Percentiles rank a stretch among this genome's conserved stretches.
Conservation (phyloP, 2,329 filamentous ascomycete genomes). For the Fusarium bactridioides region DNA sequence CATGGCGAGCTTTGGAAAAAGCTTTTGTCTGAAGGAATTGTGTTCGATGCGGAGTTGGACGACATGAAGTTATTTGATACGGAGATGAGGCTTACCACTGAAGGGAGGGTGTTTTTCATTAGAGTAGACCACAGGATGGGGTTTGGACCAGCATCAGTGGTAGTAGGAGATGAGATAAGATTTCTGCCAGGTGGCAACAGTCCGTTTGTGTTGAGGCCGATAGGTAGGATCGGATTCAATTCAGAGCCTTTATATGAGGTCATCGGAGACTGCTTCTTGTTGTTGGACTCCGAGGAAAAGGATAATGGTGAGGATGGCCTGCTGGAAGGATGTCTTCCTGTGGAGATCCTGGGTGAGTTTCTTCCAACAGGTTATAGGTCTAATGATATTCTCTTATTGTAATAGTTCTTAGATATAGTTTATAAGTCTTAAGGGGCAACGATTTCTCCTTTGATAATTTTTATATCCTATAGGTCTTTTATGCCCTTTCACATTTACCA, state of each 20-base stretch:
- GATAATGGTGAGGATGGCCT: neutral
- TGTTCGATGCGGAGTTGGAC: neutral
- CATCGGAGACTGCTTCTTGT: neutral
- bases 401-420: neutral
- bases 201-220: neutral
- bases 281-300: neutral
- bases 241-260: neutral
- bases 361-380: neutral
- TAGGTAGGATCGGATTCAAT: accelerated
- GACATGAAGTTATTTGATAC: neutral
- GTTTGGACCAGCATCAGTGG: neutral
- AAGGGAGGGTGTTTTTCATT: neutral
- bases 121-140: neutral
- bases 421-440: neutral
- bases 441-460: no score
- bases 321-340: neutral
- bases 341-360: neutral
- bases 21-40: accelerated
- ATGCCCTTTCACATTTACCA: accelerated
- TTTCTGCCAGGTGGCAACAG: neutral
- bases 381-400: neutral
- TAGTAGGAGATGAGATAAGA: neutral
- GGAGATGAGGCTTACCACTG: neutral
- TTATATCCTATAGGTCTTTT: accelerated
- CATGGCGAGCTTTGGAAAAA: neutral